Evolutionary conservation across 2,329 filamentous ascomycete species (phyloP).

Genomic region (Septoria linicola): DNA sequence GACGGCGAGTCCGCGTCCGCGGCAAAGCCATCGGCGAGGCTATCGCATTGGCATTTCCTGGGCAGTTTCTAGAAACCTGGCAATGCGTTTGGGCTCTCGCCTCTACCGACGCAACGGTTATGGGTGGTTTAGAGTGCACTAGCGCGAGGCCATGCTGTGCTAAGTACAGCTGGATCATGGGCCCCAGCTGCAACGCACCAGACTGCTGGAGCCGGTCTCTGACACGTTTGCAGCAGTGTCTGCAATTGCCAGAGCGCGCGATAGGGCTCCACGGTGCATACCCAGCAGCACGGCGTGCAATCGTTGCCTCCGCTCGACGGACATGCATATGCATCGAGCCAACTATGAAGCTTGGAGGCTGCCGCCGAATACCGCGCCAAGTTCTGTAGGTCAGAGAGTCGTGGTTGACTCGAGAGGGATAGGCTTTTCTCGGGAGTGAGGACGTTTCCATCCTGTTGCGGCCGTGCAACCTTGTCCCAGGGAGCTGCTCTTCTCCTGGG

Average conservation of each 20-base stretch:
- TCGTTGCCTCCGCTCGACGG: too few relatives aligned
- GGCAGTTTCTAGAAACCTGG: too few relatives aligned
- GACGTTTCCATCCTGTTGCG: constrained; percentile 2
- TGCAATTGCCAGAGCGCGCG: not conserved
- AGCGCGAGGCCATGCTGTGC: not conserved
- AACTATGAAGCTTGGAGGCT: too few relatives aligned
- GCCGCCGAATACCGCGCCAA: too few relatives aligned
- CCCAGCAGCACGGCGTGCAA: too few relatives aligned
- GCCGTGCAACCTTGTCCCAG: constrained; percentile 8
- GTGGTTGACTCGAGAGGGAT: not conserved
- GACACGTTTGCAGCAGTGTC: not conserved
- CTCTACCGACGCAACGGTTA: too few relatives aligned
- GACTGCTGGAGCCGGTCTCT: not conserved
- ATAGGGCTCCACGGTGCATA: not conserved
- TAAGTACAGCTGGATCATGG: not conserved
- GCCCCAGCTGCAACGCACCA: not conserved
- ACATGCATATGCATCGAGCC: too few relatives aligned
- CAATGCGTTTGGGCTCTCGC: too few relatives aligned
- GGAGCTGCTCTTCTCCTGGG: constrained; percentile 7
- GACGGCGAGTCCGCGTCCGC: too few relatives aligned
- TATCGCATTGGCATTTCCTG: too few relatives aligned
- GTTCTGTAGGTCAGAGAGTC: too few relatives aligned
- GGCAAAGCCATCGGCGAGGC: too few relatives aligned
- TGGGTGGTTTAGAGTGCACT: not conserved
- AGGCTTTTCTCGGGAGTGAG: constrained; percentile 4